Conservation (phyloP, 2,329 filamentous ascomycete genomes). For the Aaosphaeria arxii region DNA sequence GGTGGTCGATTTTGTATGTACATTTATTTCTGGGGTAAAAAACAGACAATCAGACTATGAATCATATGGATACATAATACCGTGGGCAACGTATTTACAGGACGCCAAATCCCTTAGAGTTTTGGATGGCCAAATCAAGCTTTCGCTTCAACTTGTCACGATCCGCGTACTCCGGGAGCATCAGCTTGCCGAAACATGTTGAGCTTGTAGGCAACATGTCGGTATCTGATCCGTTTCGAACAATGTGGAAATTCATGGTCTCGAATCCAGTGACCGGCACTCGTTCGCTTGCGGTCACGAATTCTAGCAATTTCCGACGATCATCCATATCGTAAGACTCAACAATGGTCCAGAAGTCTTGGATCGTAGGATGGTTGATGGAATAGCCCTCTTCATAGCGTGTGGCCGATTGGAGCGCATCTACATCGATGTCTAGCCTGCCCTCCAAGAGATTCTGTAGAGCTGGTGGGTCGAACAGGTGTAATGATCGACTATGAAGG, state of each 20-base stretch:
- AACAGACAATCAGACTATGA: too few species aligned
- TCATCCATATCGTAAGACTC: conserved; percentile 64
- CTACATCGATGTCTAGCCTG: conserved; percentile 73
- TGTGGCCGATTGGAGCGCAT: conserved; percentile 66
- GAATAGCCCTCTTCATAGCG: conserved; percentile 80
- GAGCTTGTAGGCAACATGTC: conserved; percentile 74
- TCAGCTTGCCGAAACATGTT: conserved; percentile 87
- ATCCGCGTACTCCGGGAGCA: conserved; percentile 78
- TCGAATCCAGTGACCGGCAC: conserved; percentile 83
- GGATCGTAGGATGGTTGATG: conserved; percentile 64
- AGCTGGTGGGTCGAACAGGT: conserved; percentile 41
- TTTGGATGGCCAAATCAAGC: conserved; percentile 80
- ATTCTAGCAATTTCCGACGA: conserved; percentile 78
- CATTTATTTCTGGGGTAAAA: too few species aligned
- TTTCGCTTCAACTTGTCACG: conserved; percentile 70
- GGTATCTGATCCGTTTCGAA: conserved; percentile 66
- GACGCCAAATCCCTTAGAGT: conserved; percentile 79
- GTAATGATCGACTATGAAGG: conserved; percentile 66
- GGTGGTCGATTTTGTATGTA: too few species aligned
- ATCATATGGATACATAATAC: too few species aligned
- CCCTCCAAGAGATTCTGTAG: conserved; percentile 83
- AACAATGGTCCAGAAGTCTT: conserved; percentile 82
- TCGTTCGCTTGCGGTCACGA: conserved; percentile 90
- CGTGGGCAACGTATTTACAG: conserved; percentile 10
- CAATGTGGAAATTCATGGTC: conserved; percentile 79